Base-by-base conservation (phyloP, 306 rosid species). In the Carpinus fangiana region DNA sequence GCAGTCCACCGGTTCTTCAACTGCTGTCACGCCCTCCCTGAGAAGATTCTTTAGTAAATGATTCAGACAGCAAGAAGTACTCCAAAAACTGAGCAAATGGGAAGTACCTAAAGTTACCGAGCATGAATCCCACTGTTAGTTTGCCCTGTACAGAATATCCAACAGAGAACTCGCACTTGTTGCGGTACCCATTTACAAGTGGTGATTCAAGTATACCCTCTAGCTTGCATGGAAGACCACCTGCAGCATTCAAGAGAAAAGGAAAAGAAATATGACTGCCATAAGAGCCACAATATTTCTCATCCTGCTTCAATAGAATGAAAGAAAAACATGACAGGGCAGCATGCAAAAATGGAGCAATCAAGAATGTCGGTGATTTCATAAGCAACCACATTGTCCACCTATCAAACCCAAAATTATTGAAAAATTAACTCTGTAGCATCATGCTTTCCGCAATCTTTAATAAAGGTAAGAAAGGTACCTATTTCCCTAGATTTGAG, bases 11-110 rank as follows among this genome's bases (percentile, higher is more conserved):
- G 97, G 93, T 84, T 91, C 98, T 83, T 91, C 96, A 72, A 95
- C 98, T 70, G 98, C 99, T 74, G 99, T 91, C 64, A 93, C 93
- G 76, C 99, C 99, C 84, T 95, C 98, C 98, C 99, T 93, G 88
- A 46, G 43, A 82, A 62, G 31, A 61, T 82, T 80, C 75, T 50
- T 86, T 64, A 85, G 87, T 69, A 81, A 76, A 73, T 54, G 69
- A 46, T 73, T 76, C 18, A 50, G 34, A 80, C 61, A 74, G 62
- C 48, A 82, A 80, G 4, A 66, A 75, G 69, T 55, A 70, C 64
- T 72, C 50, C 38, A 67, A 75, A 81, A 83, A 83, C 68, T 77
- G 66, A 73, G 65, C 28, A 67, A 41, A 82, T n/a, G 74, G 54
- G 61, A 50, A 50, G 78, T 82, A 95, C 99, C 99, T 91, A 79